Percentiles rank a stretch among this genome's conserved stretches.
These are phyloP conservation scores for Thelephora ganbajun DNA, from an alignment of 768 basidiomycete species.

Conservation along the genomic window DNA sequence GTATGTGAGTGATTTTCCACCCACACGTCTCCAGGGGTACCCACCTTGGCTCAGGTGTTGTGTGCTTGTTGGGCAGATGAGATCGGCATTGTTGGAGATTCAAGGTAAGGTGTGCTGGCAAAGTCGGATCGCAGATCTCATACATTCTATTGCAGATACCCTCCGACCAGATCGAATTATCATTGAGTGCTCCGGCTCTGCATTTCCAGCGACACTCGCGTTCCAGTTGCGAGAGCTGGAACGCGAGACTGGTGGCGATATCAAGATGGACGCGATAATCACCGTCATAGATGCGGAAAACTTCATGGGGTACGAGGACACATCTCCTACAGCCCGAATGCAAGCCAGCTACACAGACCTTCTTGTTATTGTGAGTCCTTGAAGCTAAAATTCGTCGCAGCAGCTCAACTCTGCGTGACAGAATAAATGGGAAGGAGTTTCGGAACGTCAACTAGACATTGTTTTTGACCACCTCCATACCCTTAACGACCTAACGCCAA, in stretches of 20 bases:
- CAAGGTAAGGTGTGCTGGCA: constrained; percentile 32
- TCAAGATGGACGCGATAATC: constrained; percentile 80
- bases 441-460: constrained; percentile 65
- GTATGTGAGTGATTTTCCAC: constrained; percentile 45
- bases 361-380: constrained; percentile 56
- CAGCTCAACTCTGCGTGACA: constrained; percentile 13
- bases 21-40: too few relatives aligned
- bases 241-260: constrained; percentile 54
- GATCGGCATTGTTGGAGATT: constrained; percentile 81
- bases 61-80: constrained; percentile 90
- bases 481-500: constrained; percentile 82
- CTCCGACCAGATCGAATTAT: constrained; percentile 83
- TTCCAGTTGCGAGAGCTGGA: constrained; percentile 90
- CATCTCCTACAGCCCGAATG: constrained; percentile 83
- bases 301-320: constrained; percentile 87
- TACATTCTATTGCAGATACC: constrained; percentile 37
- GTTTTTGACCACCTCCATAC: constrained; percentile 82
- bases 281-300: constrained; percentile 90
- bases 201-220: constrained; percentile 89
- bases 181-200: constrained; percentile 92
- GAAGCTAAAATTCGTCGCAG: background rate
- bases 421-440: constrained; percentile 86
- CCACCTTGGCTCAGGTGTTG: constrained; percentile 52
- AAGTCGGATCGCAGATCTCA: background rate
- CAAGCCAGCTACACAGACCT: constrained; percentile 93